Evolutionary conservation across 2,329 filamentous ascomycete species (phyloP), one percentile per base, ranked within the genome.

Genomic region (Fusarium mexicanum): DNA sequence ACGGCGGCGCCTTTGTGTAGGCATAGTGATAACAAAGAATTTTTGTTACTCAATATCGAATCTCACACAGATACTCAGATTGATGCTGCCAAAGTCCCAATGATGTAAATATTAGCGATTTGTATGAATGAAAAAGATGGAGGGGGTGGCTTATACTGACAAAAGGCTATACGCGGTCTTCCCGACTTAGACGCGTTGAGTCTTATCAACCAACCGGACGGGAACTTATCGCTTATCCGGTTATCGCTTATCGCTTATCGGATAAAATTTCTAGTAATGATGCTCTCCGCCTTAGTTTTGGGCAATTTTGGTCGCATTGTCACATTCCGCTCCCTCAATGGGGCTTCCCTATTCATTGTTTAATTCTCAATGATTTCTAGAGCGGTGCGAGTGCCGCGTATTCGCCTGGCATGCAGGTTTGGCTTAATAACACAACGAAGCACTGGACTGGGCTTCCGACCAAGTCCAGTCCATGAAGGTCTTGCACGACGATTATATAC

Each of bases 361-460:
- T 47, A 35, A 47, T 46, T 61, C 57, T 76, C 77, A 67, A 85
- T 85, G 83, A 76, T 84, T 72, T 80, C 82, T 26, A 80, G 80
- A 72, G 79, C 79, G 66, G 75, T 68, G 14, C 73, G 78, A 59
- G 76, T 79, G 69, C 78, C 81, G 78, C 81, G 78, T 43, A 76
- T 83, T 40, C 83, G 81, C 69, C 74, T 79, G 53, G 76, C 76
- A 76, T 84, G 83, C 69, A 80, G 80, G 48, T 73, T 77, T 29
- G 77, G 80, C 63, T 64, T 84, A 24, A 58, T 84, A 44, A 61
- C 73, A 6, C 77, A 74, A 53, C 76, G 76, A 72, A 74, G 66
- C 41, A 57, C 69, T 14, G 50, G 60, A 8, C 51, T 61, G 8
- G 37, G 61, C 65, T 64, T 73, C 35, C 72, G 67, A 35, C 57